Evolutionary conservation across 371 early-diverging fungal species (phyloP).

Genomic region (Mucor plumbeus): DNA sequence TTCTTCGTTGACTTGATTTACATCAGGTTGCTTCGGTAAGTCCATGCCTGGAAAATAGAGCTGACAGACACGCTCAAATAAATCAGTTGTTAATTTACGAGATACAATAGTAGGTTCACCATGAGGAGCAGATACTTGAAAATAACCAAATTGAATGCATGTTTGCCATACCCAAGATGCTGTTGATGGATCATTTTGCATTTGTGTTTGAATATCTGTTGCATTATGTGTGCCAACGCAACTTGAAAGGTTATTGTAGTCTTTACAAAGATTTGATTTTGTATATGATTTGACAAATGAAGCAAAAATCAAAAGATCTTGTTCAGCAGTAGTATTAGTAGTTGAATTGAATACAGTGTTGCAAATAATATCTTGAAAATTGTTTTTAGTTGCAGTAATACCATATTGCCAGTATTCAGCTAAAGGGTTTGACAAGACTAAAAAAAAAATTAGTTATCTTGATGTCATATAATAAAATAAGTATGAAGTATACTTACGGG

Average conservation of each 20-base stretch:
- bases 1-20: constrained; percentile 35
- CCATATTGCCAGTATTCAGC: constrained; percentile 25
- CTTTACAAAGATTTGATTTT: constrained; percentile 19
- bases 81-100: constrained; percentile 36
- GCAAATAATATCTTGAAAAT: constrained; percentile 27
- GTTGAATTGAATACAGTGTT: constrained; percentile 13
- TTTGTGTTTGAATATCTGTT: constrained; percentile 18
- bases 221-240: constrained; percentile 36
- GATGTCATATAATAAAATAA: too few relatives aligned
- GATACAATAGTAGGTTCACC: constrained; percentile 43
- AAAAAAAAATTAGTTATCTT: background rate
- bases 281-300: background rate
- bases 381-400: constrained; percentile 20
- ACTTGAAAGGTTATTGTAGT: constrained; percentile 5
- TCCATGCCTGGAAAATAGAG: constrained; percentile 36
- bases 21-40: constrained; percentile 33
- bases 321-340: constrained; percentile 8
- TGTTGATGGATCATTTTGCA: constrained; percentile 17
- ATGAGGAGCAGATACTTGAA: constrained; percentile 52
- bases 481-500: constrained; percentile 22
- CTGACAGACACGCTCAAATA: constrained; percentile 45
- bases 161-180: constrained; percentile 67
- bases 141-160: constrained; percentile 72
- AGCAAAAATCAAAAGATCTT: background rate
- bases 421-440: constrained; percentile 25